Conservation (phyloP, 2,329 filamentous ascomycete species). For the Rutstroemia sp. region DNA sequence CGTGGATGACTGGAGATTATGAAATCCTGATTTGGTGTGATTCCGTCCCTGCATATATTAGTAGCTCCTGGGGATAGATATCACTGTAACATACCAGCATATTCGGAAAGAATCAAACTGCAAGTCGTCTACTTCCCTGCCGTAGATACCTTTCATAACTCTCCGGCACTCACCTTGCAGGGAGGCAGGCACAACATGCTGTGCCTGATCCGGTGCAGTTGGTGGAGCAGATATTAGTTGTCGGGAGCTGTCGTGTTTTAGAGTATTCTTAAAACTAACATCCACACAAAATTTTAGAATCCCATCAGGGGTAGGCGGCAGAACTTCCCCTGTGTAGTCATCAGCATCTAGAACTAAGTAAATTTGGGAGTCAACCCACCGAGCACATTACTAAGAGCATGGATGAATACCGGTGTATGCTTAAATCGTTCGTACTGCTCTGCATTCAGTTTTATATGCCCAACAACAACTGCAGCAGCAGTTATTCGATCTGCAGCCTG, state of each 20-base stretch:
- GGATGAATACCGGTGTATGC: conserved; percentile 46
- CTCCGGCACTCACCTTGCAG: conserved; percentile 37
- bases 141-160: conserved; percentile 37
- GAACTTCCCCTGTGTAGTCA: conserved; percentile 18
- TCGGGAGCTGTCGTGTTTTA: conserved; percentile 38
- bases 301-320: conserved; percentile 40
- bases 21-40: conserved; percentile 55
- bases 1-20: conserved; percentile 50
- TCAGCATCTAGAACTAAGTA: background rate
- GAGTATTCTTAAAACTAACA: conserved; percentile 48
- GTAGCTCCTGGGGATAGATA: background rate
- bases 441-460: conserved; percentile 38
- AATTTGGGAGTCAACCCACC: conserved; percentile 26
- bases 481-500: conserved; percentile 46
- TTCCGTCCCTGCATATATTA: conserved; percentile 43
- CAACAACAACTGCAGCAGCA: conserved; percentile 48
- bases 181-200: conserved; percentile 32
- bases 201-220: conserved; percentile 34
- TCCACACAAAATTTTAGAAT: conserved; percentile 56
- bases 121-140: conserved; percentile 33
- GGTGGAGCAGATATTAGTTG: conserved; percentile 46
- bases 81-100: conserved; percentile 34
- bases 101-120: conserved; percentile 38
- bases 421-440: conserved; percentile 41
- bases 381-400: conserved; percentile 35